These are phyloP conservation scores for Diaporthe vaccinii DNA, from an alignment of 2,329 filamentous ascomycete genomes.

Conservation along the genomic window DNA sequence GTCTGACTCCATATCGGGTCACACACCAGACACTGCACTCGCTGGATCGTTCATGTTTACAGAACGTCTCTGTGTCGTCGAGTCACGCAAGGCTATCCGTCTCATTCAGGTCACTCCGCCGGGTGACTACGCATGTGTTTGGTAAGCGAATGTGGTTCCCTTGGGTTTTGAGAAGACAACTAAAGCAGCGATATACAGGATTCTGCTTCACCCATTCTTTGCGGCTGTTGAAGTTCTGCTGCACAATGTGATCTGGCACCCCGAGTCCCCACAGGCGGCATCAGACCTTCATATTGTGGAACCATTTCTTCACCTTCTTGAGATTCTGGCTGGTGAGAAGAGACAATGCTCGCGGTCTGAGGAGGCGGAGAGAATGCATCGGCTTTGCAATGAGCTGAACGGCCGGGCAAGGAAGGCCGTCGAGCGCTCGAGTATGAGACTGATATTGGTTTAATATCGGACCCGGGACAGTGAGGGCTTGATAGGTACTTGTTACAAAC, in stretches of 20 bases:
- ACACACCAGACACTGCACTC: background rate
- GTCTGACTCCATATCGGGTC: background rate
- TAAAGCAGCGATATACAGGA: background rate
- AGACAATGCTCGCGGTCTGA: slow-evolving; percentile 7
- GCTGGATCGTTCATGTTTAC: background rate
- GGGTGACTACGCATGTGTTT: slow-evolving; percentile 17
- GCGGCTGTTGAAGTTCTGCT: slow-evolving; percentile 12
- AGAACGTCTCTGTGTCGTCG: background rate
- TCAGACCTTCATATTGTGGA: background rate
- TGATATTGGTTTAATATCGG: background rate
- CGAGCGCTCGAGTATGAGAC: background rate
- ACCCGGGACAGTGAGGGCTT: background rate
- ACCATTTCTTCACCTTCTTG: background rate
- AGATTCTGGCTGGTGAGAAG: slow-evolving; percentile 1
- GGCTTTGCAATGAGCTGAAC: background rate
- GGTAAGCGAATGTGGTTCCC: background rate
- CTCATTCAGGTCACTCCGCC: background rate
- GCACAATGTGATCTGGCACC: background rate
- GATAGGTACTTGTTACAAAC: background rate
- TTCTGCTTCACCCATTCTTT: slow-evolving; percentile 6
- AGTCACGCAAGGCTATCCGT: background rate
- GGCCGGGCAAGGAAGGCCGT: background rate
- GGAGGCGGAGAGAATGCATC: background rate
- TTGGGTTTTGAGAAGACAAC: background rate
- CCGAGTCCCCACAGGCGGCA: background rate